Conservation (phyloP, 2,329 filamentous ascomycete species). For the Cryphonectria carpinicola region DNA sequence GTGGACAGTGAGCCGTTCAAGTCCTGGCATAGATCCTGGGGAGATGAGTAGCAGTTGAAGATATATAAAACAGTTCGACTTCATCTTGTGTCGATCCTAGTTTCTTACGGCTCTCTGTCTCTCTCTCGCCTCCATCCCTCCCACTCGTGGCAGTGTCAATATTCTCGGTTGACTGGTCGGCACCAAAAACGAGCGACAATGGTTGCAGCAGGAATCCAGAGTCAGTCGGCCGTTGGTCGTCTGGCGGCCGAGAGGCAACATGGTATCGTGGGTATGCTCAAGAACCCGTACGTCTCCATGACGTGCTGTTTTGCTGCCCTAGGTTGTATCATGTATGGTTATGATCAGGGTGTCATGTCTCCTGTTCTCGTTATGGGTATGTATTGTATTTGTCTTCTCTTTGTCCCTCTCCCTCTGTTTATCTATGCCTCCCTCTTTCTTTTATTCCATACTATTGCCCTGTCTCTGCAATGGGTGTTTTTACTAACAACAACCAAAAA, state of each 20-base stretch:
- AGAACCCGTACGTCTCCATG: conserved; percentile 46
- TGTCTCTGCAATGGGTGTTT: too few relatives aligned
- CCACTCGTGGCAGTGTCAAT: not conserved
- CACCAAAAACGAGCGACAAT: conserved; percentile 9
- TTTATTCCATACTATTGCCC: not conserved
- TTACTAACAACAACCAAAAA: not conserved
- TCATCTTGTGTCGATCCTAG: not conserved
- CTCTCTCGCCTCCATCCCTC: not conserved
- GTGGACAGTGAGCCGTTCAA: not conserved
- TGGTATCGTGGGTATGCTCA: conserved; percentile 43
- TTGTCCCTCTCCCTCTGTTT: too few relatives aligned
- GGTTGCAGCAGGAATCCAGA: conserved; percentile 28
- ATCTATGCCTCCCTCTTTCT: too few relatives aligned
- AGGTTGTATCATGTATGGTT: conserved; percentile 48
- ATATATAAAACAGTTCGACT: conserved; percentile 2
- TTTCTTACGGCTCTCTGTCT: not conserved
- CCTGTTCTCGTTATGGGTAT: conserved; percentile 48
- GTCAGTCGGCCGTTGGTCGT: conserved; percentile 44
- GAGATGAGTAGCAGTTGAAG: not conserved
- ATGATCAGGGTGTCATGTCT: conserved; percentile 64
- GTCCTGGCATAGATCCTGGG: not conserved
- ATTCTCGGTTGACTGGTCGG: not conserved
- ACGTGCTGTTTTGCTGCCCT: conserved; percentile 32
- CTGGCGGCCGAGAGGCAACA: conserved; percentile 43
- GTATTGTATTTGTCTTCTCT: not conserved